Base-by-base conservation (phyloP, 345 rosid species). In the Combretum micranthum region DNA sequence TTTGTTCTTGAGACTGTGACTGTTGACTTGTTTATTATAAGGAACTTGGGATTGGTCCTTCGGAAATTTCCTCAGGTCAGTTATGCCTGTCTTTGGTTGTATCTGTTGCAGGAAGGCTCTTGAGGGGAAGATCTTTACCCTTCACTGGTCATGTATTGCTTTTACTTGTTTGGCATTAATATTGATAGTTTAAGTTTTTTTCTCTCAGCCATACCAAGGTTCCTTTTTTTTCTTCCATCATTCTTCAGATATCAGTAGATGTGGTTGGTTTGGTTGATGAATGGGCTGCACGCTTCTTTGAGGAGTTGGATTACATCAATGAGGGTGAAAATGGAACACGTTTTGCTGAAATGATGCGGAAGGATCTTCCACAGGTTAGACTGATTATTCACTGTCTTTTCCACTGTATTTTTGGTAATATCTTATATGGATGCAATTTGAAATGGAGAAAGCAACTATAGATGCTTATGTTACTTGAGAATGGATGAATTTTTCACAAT, bases 271-370 rank as follows among this genome's bases (percentile, higher is more conserved):
- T 92, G 76, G 96, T 92, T 69, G 98, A 92, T 78, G 98, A 92
- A 77, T 92, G 98, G 96, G 95, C 98, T 58, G 86, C 96, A 67
- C 95, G 98, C 16, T 92, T 92, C 61, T 92, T 92, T 60, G 98
- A 92, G 74, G 98, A 92, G 81, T 75, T 92, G 59, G 98, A 92
- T 75, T 92, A 92, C 81, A 71, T 92, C 67, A 88, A 83, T 13
- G 96, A 92, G 83, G 98, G 98, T 60, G 87, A 86, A 71, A 88
- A 88, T 77, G 96, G 98, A 48, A 80, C 81, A 55, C 70, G 61
- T 48, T 92, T 92, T 75, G 88, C 98, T 54, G 95, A 92, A 80
- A 78, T 88, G 96, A 86, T 88, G 96, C 83, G 70, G 77, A 84
- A 88, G 71, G 98, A 92, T 75, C 98, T 88, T 78, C 98, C 98